phyloP scores from a whole-genome alignment of 257 asterid species.

The Ajuga chamaepitys region DNA sequence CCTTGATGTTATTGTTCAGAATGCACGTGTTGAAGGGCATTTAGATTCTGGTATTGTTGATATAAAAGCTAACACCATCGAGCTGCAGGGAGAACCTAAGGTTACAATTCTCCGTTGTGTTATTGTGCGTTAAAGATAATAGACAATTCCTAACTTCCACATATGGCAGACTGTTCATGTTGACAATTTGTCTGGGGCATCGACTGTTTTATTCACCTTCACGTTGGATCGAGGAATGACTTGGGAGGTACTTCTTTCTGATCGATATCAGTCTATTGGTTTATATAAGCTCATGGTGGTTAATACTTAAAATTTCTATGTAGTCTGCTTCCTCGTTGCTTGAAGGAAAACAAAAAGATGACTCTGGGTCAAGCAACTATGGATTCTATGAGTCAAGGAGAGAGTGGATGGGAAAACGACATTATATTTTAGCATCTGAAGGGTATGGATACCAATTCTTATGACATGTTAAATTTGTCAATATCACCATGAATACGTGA shows the following conservation, averaged over 20 bases:
- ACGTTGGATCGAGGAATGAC: conserved; percentile 88
- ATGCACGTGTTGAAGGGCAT: conserved; percentile 84
- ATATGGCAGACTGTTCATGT: conserved; percentile 85
- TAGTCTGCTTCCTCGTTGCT: conserved; percentile 81
- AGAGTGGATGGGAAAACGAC: conserved; percentile 96
- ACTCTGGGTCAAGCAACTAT: conserved; percentile 41
- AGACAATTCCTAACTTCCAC: conserved; percentile 21
- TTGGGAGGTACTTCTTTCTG: conserved; percentile 61
- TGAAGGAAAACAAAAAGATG: conserved; percentile 78
- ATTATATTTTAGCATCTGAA: conserved; percentile 77
- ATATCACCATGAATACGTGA: background rate
- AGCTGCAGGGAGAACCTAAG: conserved; percentile 78
- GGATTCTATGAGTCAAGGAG: conserved; percentile 93
- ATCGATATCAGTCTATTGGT: background rate
- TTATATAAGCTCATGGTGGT: conserved; percentile 1
- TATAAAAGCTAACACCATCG: conserved; percentile 70
- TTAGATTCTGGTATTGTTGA: conserved; percentile 95
- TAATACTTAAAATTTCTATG: conserved; percentile 13
- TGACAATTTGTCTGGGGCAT: conserved; percentile 87
- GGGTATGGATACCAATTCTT: conserved; percentile 37
- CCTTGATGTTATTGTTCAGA: conserved; percentile 66
- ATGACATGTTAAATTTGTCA: background rate
- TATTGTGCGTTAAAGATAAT: conserved; percentile 20
- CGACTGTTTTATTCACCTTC: conserved; percentile 82
- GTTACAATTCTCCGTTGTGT: conserved; percentile 31